These are phyloP conservation scores for Linnemannia elongata DNA, from an alignment of 192 early-diverging fungal species.

Conservation along the genomic window DNA sequence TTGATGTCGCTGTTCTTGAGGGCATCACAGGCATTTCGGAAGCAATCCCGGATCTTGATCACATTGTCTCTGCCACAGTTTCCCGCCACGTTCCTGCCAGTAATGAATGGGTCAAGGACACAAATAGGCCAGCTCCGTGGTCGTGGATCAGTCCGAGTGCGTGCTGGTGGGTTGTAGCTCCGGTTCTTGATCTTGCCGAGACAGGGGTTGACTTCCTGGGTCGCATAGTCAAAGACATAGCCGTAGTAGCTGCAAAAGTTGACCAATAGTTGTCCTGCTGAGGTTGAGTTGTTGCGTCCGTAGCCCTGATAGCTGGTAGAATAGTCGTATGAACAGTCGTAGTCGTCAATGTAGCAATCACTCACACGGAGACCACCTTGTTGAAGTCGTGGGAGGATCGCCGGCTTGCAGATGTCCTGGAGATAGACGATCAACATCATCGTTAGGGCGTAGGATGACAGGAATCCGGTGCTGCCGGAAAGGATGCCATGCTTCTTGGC, in stretches of 20 bases:
- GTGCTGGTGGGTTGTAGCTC: background rate
- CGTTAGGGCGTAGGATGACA: background rate
- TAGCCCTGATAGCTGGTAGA: background rate
- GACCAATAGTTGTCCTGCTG: background rate
- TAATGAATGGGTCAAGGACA: slow-evolving; percentile 9
- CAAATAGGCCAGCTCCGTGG: background rate
- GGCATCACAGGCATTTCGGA: background rate
- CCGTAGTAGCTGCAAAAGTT: background rate
- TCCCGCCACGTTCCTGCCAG: slow-evolving; percentile 6
- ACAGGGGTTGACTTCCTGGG: background rate
- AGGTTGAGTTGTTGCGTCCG: background rate
- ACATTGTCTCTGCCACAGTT: background rate
- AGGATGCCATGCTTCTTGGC: slow-evolving; percentile 2
- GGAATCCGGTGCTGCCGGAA: background rate
- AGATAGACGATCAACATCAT: slow-evolving; percentile 18
- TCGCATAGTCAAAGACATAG: background rate
- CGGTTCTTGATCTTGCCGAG: background rate
- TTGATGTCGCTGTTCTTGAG: background rate
- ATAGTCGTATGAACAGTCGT: background rate
- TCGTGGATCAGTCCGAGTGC: background rate
- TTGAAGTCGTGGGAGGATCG: background rate
- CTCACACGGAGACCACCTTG: background rate
- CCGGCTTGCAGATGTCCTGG: background rate
- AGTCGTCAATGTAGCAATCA: background rate
- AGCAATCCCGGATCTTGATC: background rate